Evolutionary conservation across 208 protist genomes (phyloP).

Genomic region (Endotrypanum monterogeii): DNA sequence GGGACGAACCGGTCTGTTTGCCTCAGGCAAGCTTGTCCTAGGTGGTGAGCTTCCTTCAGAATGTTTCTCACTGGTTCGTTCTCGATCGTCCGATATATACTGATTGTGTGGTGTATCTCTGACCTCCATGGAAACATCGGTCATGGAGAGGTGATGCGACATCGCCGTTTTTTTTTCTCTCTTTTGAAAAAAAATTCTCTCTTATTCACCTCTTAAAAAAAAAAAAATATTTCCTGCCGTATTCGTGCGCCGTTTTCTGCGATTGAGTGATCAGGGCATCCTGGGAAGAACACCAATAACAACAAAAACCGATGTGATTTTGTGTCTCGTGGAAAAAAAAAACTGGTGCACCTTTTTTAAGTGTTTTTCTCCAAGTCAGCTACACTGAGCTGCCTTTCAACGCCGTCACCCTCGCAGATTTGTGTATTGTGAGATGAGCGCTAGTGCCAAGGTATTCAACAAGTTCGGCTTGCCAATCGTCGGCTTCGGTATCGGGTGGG

Average conservation of each 20-base stretch:
- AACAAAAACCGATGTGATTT: not conserved
- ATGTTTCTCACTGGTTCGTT: not conserved
- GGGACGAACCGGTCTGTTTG: not conserved
- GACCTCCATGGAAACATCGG: not conserved
- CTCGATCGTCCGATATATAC: not conserved
- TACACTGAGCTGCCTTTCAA: not conserved
- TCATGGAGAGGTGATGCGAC: not conserved
- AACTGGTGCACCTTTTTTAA: not conserved
- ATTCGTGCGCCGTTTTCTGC: not conserved
- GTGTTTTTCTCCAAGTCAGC: not conserved
- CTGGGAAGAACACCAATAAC: too few species aligned
- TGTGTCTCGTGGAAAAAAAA: not conserved
- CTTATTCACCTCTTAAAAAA: not conserved
- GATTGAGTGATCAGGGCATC: not conserved
- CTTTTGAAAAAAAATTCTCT: not conserved
- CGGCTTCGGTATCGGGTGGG: slow-evolving; percentile 76
- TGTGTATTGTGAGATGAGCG: slow-evolving; percentile 6
- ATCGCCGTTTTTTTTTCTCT: not conserved
- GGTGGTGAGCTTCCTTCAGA: not conserved
- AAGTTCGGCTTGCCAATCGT: slow-evolving; percentile 37
- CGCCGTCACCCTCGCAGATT: not conserved
- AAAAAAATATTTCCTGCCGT: too few species aligned
- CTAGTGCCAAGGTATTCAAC: slow-evolving; percentile 4
- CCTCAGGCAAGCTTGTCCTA: not conserved
- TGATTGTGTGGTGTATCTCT: not conserved